Percentiles rank a stretch among this genome's conserved stretches.
phyloP scores from a whole-genome alignment of 495 filamentous ascomycete genomes.

The Aspergillus egyptiacus region DNA sequence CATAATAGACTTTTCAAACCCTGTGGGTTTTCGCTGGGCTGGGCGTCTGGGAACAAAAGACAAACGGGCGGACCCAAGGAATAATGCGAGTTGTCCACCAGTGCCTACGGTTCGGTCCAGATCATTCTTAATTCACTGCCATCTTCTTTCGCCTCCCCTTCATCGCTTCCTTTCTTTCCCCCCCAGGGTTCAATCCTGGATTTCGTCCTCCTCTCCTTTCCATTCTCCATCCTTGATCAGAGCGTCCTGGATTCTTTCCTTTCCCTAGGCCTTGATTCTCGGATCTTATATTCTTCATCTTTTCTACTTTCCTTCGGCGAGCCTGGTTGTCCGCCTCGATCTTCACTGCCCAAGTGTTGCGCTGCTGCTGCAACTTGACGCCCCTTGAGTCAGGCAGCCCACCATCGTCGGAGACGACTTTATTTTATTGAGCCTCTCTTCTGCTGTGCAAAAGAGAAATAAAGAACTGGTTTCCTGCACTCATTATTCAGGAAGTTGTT shows the following conservation, averaged over 20 bases:
- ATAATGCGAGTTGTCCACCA: background rate
- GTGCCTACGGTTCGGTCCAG: too few relatives aligned
- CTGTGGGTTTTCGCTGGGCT: background rate
- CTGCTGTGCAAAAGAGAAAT: conserved; percentile 26
- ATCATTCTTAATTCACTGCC: background rate
- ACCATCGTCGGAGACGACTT: conserved; percentile 9
- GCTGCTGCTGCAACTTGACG: conserved; percentile 21
- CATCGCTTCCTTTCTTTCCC: conserved; percentile 24
- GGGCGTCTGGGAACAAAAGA: conserved; percentile 1
- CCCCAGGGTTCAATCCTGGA: conserved; percentile 25
- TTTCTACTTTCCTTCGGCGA: conserved; percentile 24
- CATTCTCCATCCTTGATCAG: conserved; percentile 36
- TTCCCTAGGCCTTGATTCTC: conserved; percentile 26
- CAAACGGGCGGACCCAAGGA: conserved; percentile 3
- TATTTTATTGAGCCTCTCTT: conserved; percentile 20
- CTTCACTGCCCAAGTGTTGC: conserved; percentile 11
- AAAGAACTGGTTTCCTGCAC: conserved; percentile 10
- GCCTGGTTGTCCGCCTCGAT: conserved; percentile 40
- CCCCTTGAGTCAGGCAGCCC: conserved; percentile 23
- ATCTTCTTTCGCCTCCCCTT: conserved; percentile 18
- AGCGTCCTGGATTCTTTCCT: conserved; percentile 38
- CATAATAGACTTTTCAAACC: background rate
- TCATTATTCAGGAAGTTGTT: conserved; percentile 3
- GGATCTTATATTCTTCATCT: conserved; percentile 21
- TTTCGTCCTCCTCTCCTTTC: conserved; percentile 23